Evolutionary conservation across 805 yeast species (phyloP), one percentile per base, ranked within the genome.

Genomic region (Saccharomycopsis selenospora): DNA sequence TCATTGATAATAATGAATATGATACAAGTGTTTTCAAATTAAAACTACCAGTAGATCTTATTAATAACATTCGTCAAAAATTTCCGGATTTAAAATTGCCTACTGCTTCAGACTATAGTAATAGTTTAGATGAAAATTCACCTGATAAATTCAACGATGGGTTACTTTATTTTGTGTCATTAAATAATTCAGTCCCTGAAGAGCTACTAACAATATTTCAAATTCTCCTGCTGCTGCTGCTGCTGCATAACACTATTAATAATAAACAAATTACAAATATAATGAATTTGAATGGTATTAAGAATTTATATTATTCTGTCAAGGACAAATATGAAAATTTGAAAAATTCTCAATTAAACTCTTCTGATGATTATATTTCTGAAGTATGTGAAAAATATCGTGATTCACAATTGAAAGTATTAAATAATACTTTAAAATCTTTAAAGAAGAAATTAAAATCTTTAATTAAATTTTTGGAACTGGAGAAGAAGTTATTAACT

Each of bases 21-120:
- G 91, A 85, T 54, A 59, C 69, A 3, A 66, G 81, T 1, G 80
- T 79, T n/a, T 70, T 89, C 42, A 73, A 82, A 5, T 68, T 88
- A 50, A 78, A 77, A 58, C 66, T 85, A 7, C 69, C 67, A 11
- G 53, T 49, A 2, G 47, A 54, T 23, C 41, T 65, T 47, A 46
- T 61, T 56, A 30, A 60, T 0, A 62, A 60, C 13, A 62, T 75
- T 13, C 76, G 14, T 2, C 10, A 28, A 6, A 11, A 42, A 23
- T 76, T 1, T 75, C 5, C 61, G 3, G 38, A 23, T 17, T 27
- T 52, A 13, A 46, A 49, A n/a, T 67, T 25, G 10, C 57, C 55
- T 2, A 45, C 41, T 27, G 46, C 48, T 22, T 25, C 14, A 6
- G 47, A 45, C 30, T 53, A 47, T 24, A 50, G 54, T 23, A 53